Evolutionary conservation across 2,329 filamentous ascomycete genomes (phyloP).

Genomic region (Harringtonia lauricola): DNA sequence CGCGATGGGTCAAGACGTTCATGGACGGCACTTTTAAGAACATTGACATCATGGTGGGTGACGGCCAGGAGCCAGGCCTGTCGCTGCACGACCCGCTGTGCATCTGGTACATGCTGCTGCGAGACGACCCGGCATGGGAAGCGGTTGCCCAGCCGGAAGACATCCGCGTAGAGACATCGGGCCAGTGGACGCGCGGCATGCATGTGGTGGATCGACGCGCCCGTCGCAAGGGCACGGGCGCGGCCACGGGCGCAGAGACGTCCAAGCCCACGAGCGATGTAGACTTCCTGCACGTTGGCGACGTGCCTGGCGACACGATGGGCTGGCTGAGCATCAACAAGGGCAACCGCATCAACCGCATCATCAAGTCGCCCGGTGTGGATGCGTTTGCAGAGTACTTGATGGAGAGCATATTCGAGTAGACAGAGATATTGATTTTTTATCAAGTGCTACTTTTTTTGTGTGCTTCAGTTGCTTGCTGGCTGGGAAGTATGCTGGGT

Average conservation of each 20-base stretch:
- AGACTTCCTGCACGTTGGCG: slow-evolving; percentile 36
- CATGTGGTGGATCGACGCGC: slow-evolving; percentile 69
- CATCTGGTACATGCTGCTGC: slow-evolving; percentile 66
- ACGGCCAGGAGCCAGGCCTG: slow-evolving; percentile 46
- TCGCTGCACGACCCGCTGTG: slow-evolving; percentile 70
- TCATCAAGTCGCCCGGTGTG: slow-evolving; percentile 58
- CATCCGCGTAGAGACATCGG: slow-evolving; percentile 76
- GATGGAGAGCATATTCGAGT: slow-evolving; percentile 52
- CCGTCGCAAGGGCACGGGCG: slow-evolving; percentile 37
- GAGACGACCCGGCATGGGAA: slow-evolving; percentile 47
- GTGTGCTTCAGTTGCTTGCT: too few relatives aligned
- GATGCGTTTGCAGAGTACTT: slow-evolving; percentile 55
- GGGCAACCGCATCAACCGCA: slow-evolving; percentile 72
- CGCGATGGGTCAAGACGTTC: slow-evolving; percentile 62
- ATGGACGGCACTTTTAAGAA: slow-evolving; percentile 60
- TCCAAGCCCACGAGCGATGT: slow-evolving; percentile 27
- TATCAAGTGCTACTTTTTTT: too few relatives aligned
- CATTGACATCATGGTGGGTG: slow-evolving; percentile 50
- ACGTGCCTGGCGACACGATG: slow-evolving; percentile 58
- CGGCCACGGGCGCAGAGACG: not conserved
- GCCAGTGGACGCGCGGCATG: slow-evolving; percentile 93
- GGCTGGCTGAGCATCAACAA: slow-evolving; percentile 64
- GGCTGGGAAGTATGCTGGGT: not conserved
- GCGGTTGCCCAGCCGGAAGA: slow-evolving; percentile 55
- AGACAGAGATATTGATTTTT: not conserved